Evolutionary conservation across 1,284 basidiomycete species (phyloP).

Genomic region (Marasmius fiardii): DNA sequence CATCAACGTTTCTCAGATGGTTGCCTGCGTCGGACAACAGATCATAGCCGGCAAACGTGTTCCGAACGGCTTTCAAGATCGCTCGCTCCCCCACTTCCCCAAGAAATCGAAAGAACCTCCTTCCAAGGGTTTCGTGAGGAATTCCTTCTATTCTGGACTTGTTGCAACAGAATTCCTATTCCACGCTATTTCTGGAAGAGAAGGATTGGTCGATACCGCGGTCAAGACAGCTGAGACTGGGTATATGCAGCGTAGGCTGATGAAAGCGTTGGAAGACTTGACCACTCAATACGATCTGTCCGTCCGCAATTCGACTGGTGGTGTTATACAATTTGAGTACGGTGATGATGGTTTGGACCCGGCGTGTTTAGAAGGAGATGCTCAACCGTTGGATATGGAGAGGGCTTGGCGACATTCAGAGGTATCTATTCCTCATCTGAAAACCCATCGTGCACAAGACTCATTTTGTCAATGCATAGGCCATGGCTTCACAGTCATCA

Average conservation of each 20-base stretch:
- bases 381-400: constrained; percentile 87
- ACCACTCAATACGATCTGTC: constrained; percentile 96
- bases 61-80: constrained; percentile 98
- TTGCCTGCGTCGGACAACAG: constrained; percentile 99
- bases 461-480: constrained; percentile 36
- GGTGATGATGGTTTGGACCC: constrained; percentile 98
- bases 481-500: constrained; percentile 49
- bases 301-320: constrained; percentile 94
- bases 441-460: neutral
- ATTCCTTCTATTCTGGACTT: constrained; percentile 96
- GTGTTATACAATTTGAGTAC: constrained; percentile 97
- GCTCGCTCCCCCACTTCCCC: constrained; percentile 96
- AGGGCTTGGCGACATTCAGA: constrained; percentile 88
- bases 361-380: constrained; percentile 91
- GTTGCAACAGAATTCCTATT: constrained; percentile 96
- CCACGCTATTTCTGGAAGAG: constrained; percentile 98
- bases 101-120: constrained; percentile 98
- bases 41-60: constrained; percentile 99
- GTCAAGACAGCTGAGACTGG: constrained; percentile 99
- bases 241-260: constrained; percentile 98
- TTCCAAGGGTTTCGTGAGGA: constrained; percentile 97
- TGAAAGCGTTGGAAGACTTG: constrained; percentile 98
- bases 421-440: constrained; percentile 42
- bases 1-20: constrained; percentile 99
- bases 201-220: constrained; percentile 98